Evolutionary conservation across 2,329 filamentous ascomycete species (phyloP), one percentile per base, ranked within the genome.

Genomic region (Fusarium graminum): DNA sequence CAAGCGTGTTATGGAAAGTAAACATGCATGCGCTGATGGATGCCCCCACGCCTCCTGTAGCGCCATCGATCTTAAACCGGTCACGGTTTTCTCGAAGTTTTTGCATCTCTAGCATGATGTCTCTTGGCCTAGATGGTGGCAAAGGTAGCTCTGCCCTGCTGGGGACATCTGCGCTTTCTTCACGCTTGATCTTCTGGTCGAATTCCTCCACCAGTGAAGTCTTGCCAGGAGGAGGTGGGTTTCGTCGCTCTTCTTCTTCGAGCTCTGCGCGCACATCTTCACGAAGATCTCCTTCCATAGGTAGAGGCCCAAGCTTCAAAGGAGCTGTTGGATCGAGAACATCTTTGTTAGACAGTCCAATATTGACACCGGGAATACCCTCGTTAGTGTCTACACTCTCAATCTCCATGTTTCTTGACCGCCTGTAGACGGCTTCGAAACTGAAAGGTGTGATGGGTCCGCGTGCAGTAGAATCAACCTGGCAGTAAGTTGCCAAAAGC

Each of bases 1-100:
- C 93, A 65, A 93, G 90, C 0, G 92, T 97, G 78, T 99, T 99
- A 82, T 99, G 95, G 74, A 98, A 97, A 1, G 95, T 99, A 76
- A 96, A 97, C 92, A 98, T 98, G 82, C 92, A 95, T 25, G 96
- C 90, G 72, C 93, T 97, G 60, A 97, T 85, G 26, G 90, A 89
- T 53, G 93, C 88, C 14, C 94, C 93, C 49, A 94, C 86, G 10
- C 94, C 94, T 16, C 93, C 92, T 13, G 92, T 94, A 32, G 91
- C 88, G 19, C 90, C 88, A 60, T 97, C 92, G 57, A 98, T 94
- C 74, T 88, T 91, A 77, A 97, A 97, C 17, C 94, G 87, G 73
- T 98, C 94, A 22, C 95, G 89, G 73, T 97, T 92, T 77, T 99
- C 95, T 67, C 93, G 92, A 11, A 98, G 88, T 75, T 94, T 95